phyloP scores from a whole-genome alignment of 2,329 filamentous ascomycete genomes.

The Metarhizium robertsii region DNA sequence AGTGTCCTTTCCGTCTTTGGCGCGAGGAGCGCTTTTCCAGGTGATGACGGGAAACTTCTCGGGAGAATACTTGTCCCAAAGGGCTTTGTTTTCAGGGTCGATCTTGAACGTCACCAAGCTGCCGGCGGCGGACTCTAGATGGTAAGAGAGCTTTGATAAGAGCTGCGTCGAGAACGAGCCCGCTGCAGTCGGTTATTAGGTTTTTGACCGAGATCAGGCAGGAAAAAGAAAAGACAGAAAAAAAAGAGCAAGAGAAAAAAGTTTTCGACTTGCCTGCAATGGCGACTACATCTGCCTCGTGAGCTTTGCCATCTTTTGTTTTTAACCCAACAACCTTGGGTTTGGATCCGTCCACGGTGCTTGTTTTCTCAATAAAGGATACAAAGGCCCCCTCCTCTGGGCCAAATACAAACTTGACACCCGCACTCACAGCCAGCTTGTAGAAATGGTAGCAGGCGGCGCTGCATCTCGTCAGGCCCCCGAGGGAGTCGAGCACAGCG shows the following conservation, averaged over 20 bases:
- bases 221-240: not conserved
- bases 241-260: too few relatives aligned
- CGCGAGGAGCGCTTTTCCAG: conserved; percentile 20
- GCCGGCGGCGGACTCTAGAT: conserved; percentile 20
- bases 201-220: not conserved
- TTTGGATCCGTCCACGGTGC: not conserved
- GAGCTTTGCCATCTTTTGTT: conserved; percentile 10
- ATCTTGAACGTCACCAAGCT: conserved; percentile 20
- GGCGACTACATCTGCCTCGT: conserved; percentile 13
- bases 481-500: conserved; percentile 15
- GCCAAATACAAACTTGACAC: conserved; percentile 18
- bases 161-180: conserved; percentile 23
- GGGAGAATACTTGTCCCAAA: conserved; percentile 24
- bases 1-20: conserved; percentile 17
- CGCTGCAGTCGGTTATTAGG: conserved; percentile 9
- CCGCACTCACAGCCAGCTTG: conserved; percentile 12
- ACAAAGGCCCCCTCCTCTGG: conserved; percentile 14
- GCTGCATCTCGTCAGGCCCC: conserved; percentile 14
- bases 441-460: conserved; percentile 13
- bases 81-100: conserved; percentile 9
- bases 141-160: conserved; percentile 17
- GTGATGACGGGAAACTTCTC: conserved; percentile 21
- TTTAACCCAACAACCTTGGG: not conserved
- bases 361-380: conserved; percentile 7
- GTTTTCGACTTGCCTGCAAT: conserved; percentile 14